Conservation (phyloP, 192 early-diverging fungal species). For the Irineochytrium annulatum region DNA sequence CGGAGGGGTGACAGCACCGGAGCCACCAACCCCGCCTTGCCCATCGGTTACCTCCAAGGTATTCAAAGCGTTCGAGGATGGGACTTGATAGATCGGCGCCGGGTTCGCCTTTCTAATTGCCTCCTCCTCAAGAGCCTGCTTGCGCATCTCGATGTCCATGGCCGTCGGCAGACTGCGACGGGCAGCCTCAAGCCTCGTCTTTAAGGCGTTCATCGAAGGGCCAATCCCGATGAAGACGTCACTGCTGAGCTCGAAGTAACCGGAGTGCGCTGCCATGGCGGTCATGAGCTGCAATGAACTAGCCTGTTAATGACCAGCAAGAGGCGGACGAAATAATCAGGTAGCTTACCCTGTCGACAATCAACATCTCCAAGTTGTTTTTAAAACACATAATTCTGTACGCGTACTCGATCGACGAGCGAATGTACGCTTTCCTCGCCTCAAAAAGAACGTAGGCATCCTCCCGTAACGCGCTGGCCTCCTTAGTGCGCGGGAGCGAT, state of each 20-base stretch:
- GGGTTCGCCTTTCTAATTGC: conserved; percentile 20
- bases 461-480: conserved; percentile 61
- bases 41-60: too few species aligned
- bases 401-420: conserved; percentile 49
- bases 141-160: conserved; percentile 13
- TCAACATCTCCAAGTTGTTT: conserved; percentile 43
- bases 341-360: conserved; percentile 43
- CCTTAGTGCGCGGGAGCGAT: conserved; percentile 57
- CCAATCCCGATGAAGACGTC: conserved; percentile 30
- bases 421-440: conserved; percentile 59
- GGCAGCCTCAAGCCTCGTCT: conserved; percentile 21
- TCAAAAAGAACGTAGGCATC: conserved; percentile 69
- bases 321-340: background rate
- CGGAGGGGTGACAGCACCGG: too few species aligned
- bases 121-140: conserved; percentile 26
- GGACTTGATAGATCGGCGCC: too few species aligned
- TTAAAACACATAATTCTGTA: conserved; percentile 55
- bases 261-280: conserved; percentile 38
- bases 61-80: too few species aligned
- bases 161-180: conserved; percentile 6
- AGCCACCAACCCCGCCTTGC: too few species aligned
- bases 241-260: conserved; percentile 29
- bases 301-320: background rate
- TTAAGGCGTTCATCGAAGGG: conserved; percentile 34
- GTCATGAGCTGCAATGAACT: conserved; percentile 38